Base-by-base conservation (phyloP, 2,329 filamentous ascomycete species). In the Hortaea werneckii region DNA sequence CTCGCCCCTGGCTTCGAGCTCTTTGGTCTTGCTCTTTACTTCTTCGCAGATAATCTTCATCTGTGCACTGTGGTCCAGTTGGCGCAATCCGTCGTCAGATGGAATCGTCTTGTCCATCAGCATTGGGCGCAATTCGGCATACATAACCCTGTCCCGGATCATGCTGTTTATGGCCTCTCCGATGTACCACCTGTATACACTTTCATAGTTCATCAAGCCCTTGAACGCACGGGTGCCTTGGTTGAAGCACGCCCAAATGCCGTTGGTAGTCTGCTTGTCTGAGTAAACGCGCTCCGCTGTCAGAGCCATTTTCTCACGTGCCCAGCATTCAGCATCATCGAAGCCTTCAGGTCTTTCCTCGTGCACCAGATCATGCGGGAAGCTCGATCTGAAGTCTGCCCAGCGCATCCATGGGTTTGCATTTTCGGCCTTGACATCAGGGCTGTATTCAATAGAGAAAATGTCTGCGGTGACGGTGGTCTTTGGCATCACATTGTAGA, bases 151-250 rank as follows among this genome's bases (percentile, higher is more conserved):
- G 57, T 85, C 80, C 5, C 68, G 57, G 20, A 79, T 73, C 60
- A 85, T 80, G 49, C 79, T 75, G 47, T 79, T 67, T 8, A 85
- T 75, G 13, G 77, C 78, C 3, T 67, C 60, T 7, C 68, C 65
- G 2, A 80, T 82, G 54, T 86, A 86, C 59, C 65, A 68, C 40
- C 69, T 67, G 57, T 80, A 85, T 3, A 80, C 79, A 3, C 68
- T 71, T 57, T 79, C 74, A 54, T 85, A 85, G 58, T 82, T 82
- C 55, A 85, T 75, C 0, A 86, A 67, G 0, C 82, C 82, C 58
- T 86, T 85, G 74, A 85, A 84, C 67, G 82, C 82, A 42, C 80
- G 73, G 3, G 82, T 86, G 4, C 80, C 73, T 41, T 75, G 73
- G 52, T 85, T 84, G 62, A 87, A 88, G n/a, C 68, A 69, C 5